Evolutionary conservation across 2,329 filamentous ascomycete species (phyloP).

Genomic region (Endothia cerciana): DNA sequence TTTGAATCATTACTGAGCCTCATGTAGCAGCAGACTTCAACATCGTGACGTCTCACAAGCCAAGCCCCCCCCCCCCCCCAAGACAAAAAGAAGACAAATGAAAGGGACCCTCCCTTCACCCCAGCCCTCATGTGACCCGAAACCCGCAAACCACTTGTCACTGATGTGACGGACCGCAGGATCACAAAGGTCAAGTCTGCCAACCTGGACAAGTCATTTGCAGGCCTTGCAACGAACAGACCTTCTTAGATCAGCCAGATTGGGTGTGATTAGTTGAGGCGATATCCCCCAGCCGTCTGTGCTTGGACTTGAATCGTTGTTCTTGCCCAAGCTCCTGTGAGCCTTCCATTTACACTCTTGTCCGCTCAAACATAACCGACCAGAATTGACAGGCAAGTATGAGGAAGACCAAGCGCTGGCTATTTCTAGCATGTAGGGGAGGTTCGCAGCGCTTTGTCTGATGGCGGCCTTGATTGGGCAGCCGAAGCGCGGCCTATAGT

Average conservation of each 20-base stretch:
- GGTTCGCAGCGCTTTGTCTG: neutral
- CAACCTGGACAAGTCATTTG: neutral
- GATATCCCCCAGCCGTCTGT: too few species aligned
- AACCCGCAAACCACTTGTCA: too few species aligned
- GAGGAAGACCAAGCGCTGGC: neutral
- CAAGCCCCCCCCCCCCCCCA: too few species aligned
- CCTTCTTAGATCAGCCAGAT: neutral
- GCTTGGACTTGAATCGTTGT: too few species aligned
- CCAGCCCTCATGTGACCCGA: too few species aligned
- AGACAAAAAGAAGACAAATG: too few species aligned
- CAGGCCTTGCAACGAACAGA: too few species aligned
- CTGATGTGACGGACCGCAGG: neutral
- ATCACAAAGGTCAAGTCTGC: neutral
- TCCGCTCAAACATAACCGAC: neutral
- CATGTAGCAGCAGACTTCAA: neutral
- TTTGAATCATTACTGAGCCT: neutral
- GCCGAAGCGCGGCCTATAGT: constrained; percentile 3
- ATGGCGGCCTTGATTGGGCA: constrained; percentile 3
- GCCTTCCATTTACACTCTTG: neutral
- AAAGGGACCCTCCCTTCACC: too few species aligned
- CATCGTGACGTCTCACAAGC: too few species aligned
- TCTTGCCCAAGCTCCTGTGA: neutral
- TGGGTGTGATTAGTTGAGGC: neutral
- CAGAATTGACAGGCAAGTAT: neutral
- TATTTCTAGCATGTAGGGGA: neutral